Evolutionary conservation across 768 basidiomycete genomes (phyloP).

Genomic region (Panaeolus papilionaceus): DNA sequence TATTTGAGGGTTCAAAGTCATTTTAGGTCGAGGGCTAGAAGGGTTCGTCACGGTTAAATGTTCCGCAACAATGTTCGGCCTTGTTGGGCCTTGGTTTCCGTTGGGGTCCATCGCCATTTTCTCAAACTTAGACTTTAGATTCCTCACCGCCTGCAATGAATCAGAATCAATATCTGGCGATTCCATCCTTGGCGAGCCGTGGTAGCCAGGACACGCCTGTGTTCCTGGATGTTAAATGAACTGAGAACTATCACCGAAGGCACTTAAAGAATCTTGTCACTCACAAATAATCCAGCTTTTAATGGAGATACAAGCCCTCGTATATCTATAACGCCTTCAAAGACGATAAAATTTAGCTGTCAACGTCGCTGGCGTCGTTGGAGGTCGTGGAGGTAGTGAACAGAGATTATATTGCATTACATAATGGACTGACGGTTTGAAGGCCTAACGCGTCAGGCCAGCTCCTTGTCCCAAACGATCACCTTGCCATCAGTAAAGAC

Average conservation of each 20-base stretch:
- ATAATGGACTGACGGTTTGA: background rate
- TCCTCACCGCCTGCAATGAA: conserved; percentile 69
- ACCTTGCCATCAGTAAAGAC: background rate
- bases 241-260: background rate
- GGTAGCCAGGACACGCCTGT: background rate
- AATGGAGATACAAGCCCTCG: background rate
- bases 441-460: background rate
- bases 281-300: conserved; percentile 1
- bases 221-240: conserved; percentile 3
- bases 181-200: conserved; percentile 16
- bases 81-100: conserved; percentile 22
- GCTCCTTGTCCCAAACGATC: conserved; percentile 8
- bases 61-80: conserved; percentile 22
- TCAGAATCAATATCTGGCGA: conserved; percentile 55
- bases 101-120: conserved; percentile 56
- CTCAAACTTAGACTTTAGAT: conserved; percentile 74
- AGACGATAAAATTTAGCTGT: background rate
- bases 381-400: conserved; percentile 5
- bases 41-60: conserved; percentile 35
- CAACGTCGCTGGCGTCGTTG: background rate
- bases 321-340: background rate
- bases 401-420: conserved; percentile 12
- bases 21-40: conserved; percentile 47
- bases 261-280: background rate
- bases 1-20: conserved; percentile 35